phyloP scores from a whole-genome alignment of 2,329 filamentous ascomycete species.

The Colletotrichum sp. region DNA sequence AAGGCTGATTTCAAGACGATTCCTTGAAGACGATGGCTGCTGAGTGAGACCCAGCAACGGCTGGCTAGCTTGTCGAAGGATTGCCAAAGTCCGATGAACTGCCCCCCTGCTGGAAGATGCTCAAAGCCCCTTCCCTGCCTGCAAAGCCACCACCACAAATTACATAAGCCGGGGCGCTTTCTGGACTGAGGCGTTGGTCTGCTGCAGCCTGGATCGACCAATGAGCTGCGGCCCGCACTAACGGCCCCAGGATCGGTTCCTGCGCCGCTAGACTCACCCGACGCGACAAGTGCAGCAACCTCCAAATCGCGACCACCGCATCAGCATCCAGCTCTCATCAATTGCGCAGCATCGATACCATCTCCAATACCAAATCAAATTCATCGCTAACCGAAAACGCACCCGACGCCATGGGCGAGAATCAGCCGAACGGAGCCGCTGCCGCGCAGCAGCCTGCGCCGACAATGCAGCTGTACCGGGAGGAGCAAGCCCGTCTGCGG shows the following conservation, averaged over 20 bases:
- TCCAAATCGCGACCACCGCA: neutral
- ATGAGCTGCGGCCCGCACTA: neutral
- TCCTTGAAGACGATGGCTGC: neutral
- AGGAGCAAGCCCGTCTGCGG: slow-evolving; percentile 53
- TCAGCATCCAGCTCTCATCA: neutral
- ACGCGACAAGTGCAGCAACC: neutral
- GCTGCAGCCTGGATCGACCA: neutral
- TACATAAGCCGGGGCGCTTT: neutral
- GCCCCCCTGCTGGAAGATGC: neutral
- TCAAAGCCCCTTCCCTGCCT: slow-evolving; percentile 6
- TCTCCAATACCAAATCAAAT: neutral
- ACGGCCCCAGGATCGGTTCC: neutral
- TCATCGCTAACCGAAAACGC: neutral
- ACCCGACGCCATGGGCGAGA: slow-evolving; percentile 17
- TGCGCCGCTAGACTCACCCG: neutral
- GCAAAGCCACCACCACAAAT: neutral
- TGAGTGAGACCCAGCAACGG: neutral
- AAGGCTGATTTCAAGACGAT: neutral
- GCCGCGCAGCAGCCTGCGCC: slow-evolving; percentile 30
- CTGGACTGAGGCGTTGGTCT: neutral
- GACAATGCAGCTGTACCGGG: slow-evolving; percentile 54
- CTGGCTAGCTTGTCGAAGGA: neutral
- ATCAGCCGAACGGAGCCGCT: slow-evolving; percentile 6
- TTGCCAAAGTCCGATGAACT: neutral
- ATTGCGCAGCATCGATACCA: slow-evolving; percentile 1